Base-by-base conservation (phyloP, 31 red algal species). In the Endocladia muricata region DNA sequence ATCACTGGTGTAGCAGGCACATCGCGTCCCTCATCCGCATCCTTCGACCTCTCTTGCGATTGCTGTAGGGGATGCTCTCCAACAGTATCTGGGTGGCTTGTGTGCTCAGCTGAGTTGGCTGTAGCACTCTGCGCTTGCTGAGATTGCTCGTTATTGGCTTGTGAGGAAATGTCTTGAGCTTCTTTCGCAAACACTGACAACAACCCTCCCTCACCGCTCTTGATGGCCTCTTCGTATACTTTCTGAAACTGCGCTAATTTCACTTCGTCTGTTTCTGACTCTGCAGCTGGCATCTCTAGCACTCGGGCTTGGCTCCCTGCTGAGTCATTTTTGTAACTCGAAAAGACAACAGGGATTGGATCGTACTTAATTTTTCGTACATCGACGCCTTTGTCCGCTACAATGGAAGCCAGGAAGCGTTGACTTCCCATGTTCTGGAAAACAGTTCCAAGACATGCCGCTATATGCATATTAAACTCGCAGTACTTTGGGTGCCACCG, bases 401-500 rank as follows among this genome's bases (percentile, higher is more conserved):
- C 52, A 31, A 82, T 37, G 7, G 43, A 61, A 32, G 78, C 78
- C 34, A 82, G 49, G 39, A 82, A 82, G 26, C 35, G 40, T 33
- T 82, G 63, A 39, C 78, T 82, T 17, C 78, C 78, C 78, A 82
- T 61, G 78, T 82, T 82, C 36, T 68, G 78, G 39, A 71, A 82
- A 8, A 82, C 55, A 30, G 78, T 82, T 43, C 78, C 78, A 33
- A 82, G 78, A 59, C 78, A 82, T 25, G 78, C 78, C 1, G 52
- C 66, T 9, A 82, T 33, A 43, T 82, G 78, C 54, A 34, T 38
- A 67, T 82, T 82, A 58, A 71, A 82, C 19, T 64, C 74, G 54
- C 83, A 88, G 40, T 54, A 64, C 37, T 88, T 88, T 6, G 72
- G 64, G 63, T 88, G 83, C 83, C 83, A 88, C 13, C 55, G 44